Evolutionary conservation across 129 eudicot genomes (phyloP).

Genomic region (Centella asiatica): DNA sequence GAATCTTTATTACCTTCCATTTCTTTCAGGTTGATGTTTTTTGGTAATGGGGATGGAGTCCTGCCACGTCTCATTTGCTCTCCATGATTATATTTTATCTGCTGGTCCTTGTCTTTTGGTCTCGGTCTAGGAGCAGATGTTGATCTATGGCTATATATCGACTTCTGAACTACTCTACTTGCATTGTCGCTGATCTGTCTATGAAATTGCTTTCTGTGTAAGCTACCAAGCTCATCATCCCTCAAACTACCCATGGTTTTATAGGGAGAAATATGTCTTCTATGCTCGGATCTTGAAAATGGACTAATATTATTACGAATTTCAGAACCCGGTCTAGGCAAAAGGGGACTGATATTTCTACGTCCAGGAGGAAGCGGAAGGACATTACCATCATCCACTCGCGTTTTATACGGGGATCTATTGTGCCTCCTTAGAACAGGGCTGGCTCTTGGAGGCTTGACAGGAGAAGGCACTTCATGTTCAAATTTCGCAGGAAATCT

Average conservation of each 20-base stretch:
- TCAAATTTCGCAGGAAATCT: conserved; percentile 33
- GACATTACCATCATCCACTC: conserved; percentile 29
- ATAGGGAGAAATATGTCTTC: conserved; percentile 31
- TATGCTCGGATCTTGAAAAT: conserved; percentile 47
- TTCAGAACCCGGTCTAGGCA: conserved; percentile 17
- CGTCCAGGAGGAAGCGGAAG: conserved; percentile 28
- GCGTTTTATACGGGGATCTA: conserved; percentile 50
- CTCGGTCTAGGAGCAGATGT: conserved; percentile 54
- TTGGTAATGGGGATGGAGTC: conserved; percentile 23
- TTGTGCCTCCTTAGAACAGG: conserved; percentile 43
- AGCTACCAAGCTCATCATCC: conserved; percentile 17
- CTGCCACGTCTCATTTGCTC: conserved; percentile 31
- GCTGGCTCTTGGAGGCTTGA: conserved; percentile 18
- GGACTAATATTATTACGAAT: conserved; percentile 22
- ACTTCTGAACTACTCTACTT: conserved; percentile 20
- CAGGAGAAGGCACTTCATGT: conserved; percentile 33
- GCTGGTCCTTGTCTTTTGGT: conserved; percentile 33
- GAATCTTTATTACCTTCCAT: conserved; percentile 26
- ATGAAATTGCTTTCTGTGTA: conserved; percentile 19
- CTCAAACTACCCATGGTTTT: neutral
- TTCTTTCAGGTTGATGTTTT: conserved; percentile 27
- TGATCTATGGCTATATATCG: conserved; percentile 37
- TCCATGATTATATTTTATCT: conserved; percentile 15
- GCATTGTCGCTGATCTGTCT: conserved; percentile 13
- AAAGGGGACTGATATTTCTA: conserved; percentile 34